Conservation (phyloP, 2,329 filamentous ascomycete genomes). For the Ceratocystis eucalypticola region DNA sequence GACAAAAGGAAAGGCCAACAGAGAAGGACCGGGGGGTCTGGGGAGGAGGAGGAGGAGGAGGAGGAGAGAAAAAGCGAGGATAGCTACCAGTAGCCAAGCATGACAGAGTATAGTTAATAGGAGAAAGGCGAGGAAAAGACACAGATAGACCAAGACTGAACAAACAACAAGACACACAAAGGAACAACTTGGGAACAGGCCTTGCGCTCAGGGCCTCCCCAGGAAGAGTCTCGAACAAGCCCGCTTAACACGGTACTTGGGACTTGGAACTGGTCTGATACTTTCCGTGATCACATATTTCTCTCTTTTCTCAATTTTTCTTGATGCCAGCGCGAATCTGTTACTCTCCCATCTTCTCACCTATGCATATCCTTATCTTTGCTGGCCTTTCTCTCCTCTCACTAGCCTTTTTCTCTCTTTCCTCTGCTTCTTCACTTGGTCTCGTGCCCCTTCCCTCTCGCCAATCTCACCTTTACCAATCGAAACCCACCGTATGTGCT, state of each 20-base stretch:
- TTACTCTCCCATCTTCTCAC: too few relatives aligned
- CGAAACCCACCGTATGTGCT: too few relatives aligned
- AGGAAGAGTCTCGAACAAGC: not conserved
- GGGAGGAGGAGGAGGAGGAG: not conserved
- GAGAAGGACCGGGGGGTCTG: not conserved
- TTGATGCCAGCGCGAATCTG: not conserved
- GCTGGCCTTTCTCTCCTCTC: not conserved
- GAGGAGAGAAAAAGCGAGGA: not conserved
- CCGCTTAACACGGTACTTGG: not conserved
- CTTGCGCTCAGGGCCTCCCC: not conserved
- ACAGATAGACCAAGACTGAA: not conserved
- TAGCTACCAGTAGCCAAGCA: not conserved
- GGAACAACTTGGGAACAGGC: not conserved
- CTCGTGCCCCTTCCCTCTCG: not conserved
- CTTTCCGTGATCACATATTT: not conserved
- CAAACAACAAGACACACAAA: not conserved
- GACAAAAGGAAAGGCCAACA: not conserved
- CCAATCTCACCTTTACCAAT: not conserved
- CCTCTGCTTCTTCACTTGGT: not conserved
- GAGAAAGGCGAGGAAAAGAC: not conserved
- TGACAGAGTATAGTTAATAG: not conserved
- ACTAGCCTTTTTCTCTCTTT: not conserved
- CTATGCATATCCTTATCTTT: not conserved
- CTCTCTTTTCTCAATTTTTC: not conserved
- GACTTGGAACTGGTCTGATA: conserved; percentile 5